Base-by-base conservation (phyloP, 306 rosid species). In the Dalbergia cultrata region DNA sequence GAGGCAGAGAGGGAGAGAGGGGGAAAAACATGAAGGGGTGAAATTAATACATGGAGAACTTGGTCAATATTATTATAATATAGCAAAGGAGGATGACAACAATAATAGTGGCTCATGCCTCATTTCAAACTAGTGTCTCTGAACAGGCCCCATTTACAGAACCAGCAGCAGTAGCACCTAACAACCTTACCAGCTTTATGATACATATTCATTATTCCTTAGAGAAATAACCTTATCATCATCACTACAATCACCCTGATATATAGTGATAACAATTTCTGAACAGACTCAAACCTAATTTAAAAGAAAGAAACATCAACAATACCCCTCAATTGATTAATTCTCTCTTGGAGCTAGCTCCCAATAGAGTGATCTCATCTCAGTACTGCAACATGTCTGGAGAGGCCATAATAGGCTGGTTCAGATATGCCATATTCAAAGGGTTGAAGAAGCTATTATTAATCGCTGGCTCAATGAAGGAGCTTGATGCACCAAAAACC, bases 391-490 rank as follows among this genome's bases (percentile, higher is more conserved):
- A 78, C 49, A 89, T 71, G 52, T 88, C 91, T 21, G 93, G n/a
- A 5, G 94, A 82, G 41, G 97, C 95, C 89, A 80, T 79, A 1
- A 95, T 86, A 1, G 95, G 97, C 13, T 95, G 98, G 67, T 87
- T 92, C 72, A 85, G 17, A 56, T 73, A 80, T 3, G 87, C 88
- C 82, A 87, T 76, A 31, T 76, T 83, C 65, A 83, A 12, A 4
- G 92, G 86, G 70, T 89, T 78, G 85, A 87, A 67, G 82, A 90
- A 83, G 82, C 79, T 63, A 45, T 82, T n/a, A 44, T 44, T 44
- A 9, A 8, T 85, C 7, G 18, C 34, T 60, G 88, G 88, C 77
- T 87, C 92, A 65, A 60, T 9, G 72, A 87, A 85, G 47, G 37
- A 76, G 59, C 16, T 43, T 59, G 84, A 9, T 65, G 68, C 64